These are phyloP conservation scores for Penicillium glabrum DNA, from an alignment of 2,329 filamentous ascomycete species.

Conservation along the genomic window DNA sequence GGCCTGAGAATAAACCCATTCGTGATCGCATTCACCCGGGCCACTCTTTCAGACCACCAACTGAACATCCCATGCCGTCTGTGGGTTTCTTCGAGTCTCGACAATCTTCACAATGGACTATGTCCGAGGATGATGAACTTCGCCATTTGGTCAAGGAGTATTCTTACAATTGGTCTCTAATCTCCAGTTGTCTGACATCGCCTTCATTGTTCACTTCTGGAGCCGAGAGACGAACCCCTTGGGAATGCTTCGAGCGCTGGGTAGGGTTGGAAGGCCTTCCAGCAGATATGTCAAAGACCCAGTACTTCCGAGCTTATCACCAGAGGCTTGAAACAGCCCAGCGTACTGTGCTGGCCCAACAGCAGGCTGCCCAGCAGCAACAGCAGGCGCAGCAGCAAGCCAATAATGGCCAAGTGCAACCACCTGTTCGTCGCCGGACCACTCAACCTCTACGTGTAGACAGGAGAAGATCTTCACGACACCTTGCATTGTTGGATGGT, in stretches of 20 bases:
- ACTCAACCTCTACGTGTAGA: constrained; percentile 80
- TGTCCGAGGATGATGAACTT: constrained; percentile 86
- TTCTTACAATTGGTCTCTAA: constrained; percentile 96
- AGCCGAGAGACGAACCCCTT: constrained; percentile 85
- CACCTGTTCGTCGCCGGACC: constrained; percentile 66
- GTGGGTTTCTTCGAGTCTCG: constrained; percentile 88
- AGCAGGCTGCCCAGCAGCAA: constrained; percentile 46
- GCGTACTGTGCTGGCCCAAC: constrained; percentile 58
- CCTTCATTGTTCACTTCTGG: constrained; percentile 79
- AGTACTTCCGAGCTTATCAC: constrained; percentile 82
- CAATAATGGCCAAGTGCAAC: constrained; percentile 53
- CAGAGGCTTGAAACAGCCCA: constrained; percentile 63
- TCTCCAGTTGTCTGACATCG: constrained; percentile 74
- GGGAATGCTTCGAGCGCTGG: constrained; percentile 99
- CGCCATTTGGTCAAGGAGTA: constrained; percentile 83
- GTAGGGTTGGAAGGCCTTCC: constrained; percentile 87
- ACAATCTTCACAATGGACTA: constrained; percentile 86
- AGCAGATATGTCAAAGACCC: constrained; percentile 89
- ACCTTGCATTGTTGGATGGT: constrained; percentile 84
- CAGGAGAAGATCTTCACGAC: constrained; percentile 78
- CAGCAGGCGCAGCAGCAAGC: constrained; percentile 54
- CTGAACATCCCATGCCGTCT: constrained; percentile 86
- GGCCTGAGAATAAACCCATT: constrained; percentile 83
- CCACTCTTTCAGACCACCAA: constrained; percentile 89
- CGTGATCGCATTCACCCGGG: constrained; percentile 86